Evolutionary conservation across 75 land plant species (phyloP), one percentile per base, ranked within the genome.

Genomic region (Selaginella moellendorffii): DNA sequence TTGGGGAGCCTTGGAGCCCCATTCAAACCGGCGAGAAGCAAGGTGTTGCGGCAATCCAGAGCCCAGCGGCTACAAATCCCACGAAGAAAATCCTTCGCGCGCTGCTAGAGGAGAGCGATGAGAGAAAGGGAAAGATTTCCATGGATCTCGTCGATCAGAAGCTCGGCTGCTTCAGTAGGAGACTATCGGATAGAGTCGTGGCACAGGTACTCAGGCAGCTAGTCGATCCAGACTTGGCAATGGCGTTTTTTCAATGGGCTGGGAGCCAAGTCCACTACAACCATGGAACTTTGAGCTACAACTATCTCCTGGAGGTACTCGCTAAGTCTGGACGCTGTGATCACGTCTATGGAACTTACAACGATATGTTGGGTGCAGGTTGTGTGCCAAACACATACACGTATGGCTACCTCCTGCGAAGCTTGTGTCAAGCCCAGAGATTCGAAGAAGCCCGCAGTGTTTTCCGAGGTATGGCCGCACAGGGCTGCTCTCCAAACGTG

Each of bases 191-290:
- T 31, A n/a, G 62, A 66, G 29, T 82, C 87, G 85, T 85, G 69
- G 81, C 85, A 90, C 65, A 79, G 36, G 63, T 30, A 26, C 75
- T 64, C 66, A 83, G 87, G 14, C 83, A 80, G 61, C 53, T 23
- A 9, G 96, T 90, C 1, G 88, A 88, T 80, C 68, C 60, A 20
- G 77, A 78, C 65, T 81, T 90, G 2, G 46, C 46, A 36, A 36
- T 36, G 46, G 5, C 10, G 5, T 36, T 36, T 14, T 36, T 36
- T 14, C 46, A 36, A 5, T 36, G 46, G 46, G 46, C 46, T 5
- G 46, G 14, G 14, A 36, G 14, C 10, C 46, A 36, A 36, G 10
- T 14, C 5, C 46, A 36, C 14, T 36, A 36, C 14, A 36, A 36
- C 10, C 46, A 36, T 14, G 10, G 14, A 5, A 36, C 14, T 14